Evolutionary conservation across 2,329 filamentous ascomycete species (phyloP).

Genomic region (Cercospora nicotianae): DNA sequence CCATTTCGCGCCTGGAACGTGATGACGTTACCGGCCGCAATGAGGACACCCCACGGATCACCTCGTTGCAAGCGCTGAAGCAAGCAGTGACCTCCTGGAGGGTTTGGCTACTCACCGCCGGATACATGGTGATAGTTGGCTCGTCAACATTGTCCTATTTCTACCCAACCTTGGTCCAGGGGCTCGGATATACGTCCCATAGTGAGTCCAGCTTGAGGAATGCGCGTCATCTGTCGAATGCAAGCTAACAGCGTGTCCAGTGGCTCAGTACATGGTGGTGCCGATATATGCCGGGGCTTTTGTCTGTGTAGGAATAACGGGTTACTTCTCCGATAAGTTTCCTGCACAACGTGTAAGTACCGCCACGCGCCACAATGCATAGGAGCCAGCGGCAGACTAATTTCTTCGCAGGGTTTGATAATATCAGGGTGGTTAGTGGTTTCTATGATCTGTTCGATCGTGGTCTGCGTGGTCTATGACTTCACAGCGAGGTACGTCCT

Average conservation of each 20-base stretch:
- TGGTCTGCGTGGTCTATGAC: constrained; percentile 49
- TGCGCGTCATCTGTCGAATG: neutral
- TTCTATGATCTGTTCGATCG: constrained; percentile 42
- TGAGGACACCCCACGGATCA: constrained; percentile 37
- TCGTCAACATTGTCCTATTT: constrained; percentile 56
- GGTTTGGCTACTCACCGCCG: constrained; percentile 51
- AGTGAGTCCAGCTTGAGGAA: neutral
- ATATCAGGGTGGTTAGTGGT: constrained; percentile 46
- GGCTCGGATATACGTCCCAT: constrained; percentile 50
- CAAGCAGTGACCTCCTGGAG: constrained; percentile 48
- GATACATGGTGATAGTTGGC: constrained; percentile 54
- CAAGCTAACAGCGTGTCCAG: constrained; percentile 9
- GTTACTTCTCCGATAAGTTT: constrained; percentile 43
- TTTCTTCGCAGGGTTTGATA: neutral
- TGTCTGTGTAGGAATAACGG: constrained; percentile 49
- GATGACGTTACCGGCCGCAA: constrained; percentile 44
- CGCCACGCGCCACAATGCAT: neutral
- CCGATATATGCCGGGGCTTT: constrained; percentile 56
- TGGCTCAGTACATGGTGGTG: constrained; percentile 52
- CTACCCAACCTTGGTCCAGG: constrained; percentile 55
- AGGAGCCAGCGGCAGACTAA: neutral
- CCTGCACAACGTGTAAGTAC: neutral
- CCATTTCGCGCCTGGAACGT: constrained; percentile 47
- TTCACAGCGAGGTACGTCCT: constrained; percentile 56
- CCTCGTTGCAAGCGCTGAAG: constrained; percentile 43